Conservation (phyloP, 768 basidiomycete genomes). For the Boletus subcaerulescens region DNA sequence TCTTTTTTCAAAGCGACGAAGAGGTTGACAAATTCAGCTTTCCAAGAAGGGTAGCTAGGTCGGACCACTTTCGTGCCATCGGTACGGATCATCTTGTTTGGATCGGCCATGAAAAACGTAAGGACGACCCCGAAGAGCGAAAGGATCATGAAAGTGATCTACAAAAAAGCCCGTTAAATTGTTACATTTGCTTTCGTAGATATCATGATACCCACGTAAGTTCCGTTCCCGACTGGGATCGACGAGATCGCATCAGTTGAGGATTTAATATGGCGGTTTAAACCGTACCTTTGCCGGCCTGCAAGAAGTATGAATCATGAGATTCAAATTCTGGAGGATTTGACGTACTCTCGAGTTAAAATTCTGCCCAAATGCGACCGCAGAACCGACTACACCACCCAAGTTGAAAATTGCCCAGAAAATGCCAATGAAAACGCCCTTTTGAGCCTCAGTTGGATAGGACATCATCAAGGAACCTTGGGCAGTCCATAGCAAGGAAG, state of each 20-base stretch:
- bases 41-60: conserved; percentile 71
- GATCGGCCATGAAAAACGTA: conserved; percentile 67
- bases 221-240: conserved; percentile 61
- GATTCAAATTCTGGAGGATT: neutral
- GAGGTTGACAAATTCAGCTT: conserved; percentile 64
- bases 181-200: no score
- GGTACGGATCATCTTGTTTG: conserved; percentile 68
- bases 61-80: conserved; percentile 67
- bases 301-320: neutral
- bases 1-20: conserved; percentile 67
- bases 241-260: neutral
- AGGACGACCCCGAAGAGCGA: conserved; percentile 65
- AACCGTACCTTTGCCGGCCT: conserved; percentile 31
- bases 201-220: conserved; percentile 64
- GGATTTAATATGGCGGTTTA: neutral
- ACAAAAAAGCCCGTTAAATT: neutral
- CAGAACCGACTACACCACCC: conserved; percentile 74
- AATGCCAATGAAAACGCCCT: conserved; percentile 48
- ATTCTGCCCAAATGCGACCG: conserved; percentile 72
- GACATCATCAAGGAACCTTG: conserved; percentile 55
- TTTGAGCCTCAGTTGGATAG: conserved; percentile 55
- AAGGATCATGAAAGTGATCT: conserved; percentile 75
- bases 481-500: conserved; percentile 52
- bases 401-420: conserved; percentile 77
- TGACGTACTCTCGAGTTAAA: conserved; percentile 54